phyloP scores from a whole-genome alignment of 179 eudicot genomes.

The Kewa caespitosa region DNA sequence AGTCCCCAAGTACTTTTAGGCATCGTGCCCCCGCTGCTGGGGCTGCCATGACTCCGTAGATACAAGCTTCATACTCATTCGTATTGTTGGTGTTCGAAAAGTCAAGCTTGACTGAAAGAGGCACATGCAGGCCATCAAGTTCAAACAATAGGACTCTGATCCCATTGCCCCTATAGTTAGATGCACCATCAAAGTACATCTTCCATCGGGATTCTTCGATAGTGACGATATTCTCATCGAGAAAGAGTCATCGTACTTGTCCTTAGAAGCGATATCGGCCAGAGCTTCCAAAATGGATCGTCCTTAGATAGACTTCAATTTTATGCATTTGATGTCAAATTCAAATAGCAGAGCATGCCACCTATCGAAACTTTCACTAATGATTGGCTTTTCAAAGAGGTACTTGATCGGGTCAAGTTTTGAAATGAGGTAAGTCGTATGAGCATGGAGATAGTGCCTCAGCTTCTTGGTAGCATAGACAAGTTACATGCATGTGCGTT shows the following conservation, averaged over 20 bases:
- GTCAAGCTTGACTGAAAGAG: neutral
- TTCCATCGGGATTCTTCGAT: too few relatives aligned
- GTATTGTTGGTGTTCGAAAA: neutral
- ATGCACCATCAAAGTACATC: constrained; percentile 3
- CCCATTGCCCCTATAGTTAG: neutral
- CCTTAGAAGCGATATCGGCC: neutral
- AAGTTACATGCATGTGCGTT: neutral
- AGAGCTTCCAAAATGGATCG: neutral
- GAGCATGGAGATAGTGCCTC: too few relatives aligned
- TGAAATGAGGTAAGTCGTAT: too few relatives aligned
- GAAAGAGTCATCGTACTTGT: neutral
- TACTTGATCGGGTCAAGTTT: too few relatives aligned
- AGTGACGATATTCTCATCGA: neutral
- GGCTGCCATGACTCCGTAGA: neutral
- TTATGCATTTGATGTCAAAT: too few relatives aligned
- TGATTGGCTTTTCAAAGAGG: too few relatives aligned
- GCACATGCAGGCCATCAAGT: neutral
- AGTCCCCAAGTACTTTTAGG: neutral
- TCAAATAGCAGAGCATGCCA: too few relatives aligned
- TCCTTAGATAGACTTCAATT: too few relatives aligned
- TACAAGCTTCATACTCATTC: neutral
- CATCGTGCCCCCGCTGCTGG: neutral
- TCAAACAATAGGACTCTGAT: neutral
- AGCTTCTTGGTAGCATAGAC: constrained; percentile 1
- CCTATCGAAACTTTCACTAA: too few relatives aligned